Evolutionary conservation across 441 rosid species (phyloP), one percentile per base, ranked within the genome.

Genomic region (Adansonia rubrostipa): DNA sequence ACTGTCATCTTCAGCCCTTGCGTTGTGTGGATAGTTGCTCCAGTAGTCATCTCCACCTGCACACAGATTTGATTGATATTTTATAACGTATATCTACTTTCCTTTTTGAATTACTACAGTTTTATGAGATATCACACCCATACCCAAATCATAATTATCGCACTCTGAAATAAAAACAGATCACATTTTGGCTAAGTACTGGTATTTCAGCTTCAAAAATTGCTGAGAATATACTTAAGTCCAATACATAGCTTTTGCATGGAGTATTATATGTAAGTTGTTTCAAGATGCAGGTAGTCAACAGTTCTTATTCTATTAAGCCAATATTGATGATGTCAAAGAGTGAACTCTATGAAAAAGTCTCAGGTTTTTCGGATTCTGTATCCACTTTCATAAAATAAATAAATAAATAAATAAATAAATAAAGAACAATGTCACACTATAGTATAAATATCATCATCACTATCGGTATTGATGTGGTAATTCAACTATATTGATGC

Each of bases 11-110:
- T 87, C 83, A 96, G 77, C 71, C 99, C 99, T 82, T 91, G 86
- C 2, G 97, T 93, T 3, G 99, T 96, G 88, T 96, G 99, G 85
- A 96, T 96, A 50, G 99, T 96, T 75, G 99, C 99, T 82, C 99
- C 98, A n/a, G 99, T 96, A 13, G 98, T 96, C 99, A 93, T 93
- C 76, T 81, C 81, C 74, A 96, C 98, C 98, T 96, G 92, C 85
- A 82, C 22, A 53, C 45, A 33, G 53, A 75, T 54, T 74, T 47
- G 10, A 63, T 62, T 14, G 20, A 61, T 42, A 14, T 9, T 61
- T 60, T 28, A 9, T 33, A 33, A 9, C 22, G 28, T 33, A 71
- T 17, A 5, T 53, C 15, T 8, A 14, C 56, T 48, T 70, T 15
- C 20, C 44, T 69, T 69, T 69, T 69, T 22, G 58, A 48, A 48